Base-by-base conservation (phyloP, 257 asterid species). In the Rubia yunnanensis region DNA sequence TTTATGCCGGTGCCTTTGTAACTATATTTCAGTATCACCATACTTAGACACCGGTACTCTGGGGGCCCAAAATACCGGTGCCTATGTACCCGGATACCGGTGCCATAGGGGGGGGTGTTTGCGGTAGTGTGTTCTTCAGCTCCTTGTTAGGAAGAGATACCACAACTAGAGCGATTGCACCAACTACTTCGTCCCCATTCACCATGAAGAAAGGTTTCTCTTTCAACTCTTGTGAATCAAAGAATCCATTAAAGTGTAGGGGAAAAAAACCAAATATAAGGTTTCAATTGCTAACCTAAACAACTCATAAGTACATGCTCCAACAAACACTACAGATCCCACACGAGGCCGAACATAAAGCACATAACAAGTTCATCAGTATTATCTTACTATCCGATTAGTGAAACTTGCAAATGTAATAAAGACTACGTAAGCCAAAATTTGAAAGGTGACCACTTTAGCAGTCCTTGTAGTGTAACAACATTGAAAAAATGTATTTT, bases 111-210 rank as follows among this genome's bases (percentile, higher is more conserved):
- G n/a, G n/a, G n/a, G n/a, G n/a, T n/a, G n/a, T n/a, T n/a, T n/a
- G n/a, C n/a, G n/a, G n/a, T n/a, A n/a, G n/a, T n/a, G n/a, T 84
- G 69, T 67, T 80, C 88, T 77, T 88, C 90, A 91, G 84, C 83
- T 80, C 79, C 79, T 81, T 77, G 79, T 86, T 84, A 74, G 92
- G 87, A 69, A 86, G 76, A 71, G 91, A 83, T 72, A 83, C 85
- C 80, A 91, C 78, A 76, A 86, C 76, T 69, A 79, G 75, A 58
- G 86, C 77, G 80, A 91, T 84, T 50, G 92, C 95, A 61, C 84
- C 80, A 39, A 86, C 84, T 57, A 91, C 85, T 84, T 84, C 95
- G 76, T 91, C 92, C 82, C 88, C 97, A 64, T 83, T 92, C 76
- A 83, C 95, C 68, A 79, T 75, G 36, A 91, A 79, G 71, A 91